Evolutionary conservation across 106 monocot genomes (phyloP).

Genomic region (Posidonia australis): DNA sequence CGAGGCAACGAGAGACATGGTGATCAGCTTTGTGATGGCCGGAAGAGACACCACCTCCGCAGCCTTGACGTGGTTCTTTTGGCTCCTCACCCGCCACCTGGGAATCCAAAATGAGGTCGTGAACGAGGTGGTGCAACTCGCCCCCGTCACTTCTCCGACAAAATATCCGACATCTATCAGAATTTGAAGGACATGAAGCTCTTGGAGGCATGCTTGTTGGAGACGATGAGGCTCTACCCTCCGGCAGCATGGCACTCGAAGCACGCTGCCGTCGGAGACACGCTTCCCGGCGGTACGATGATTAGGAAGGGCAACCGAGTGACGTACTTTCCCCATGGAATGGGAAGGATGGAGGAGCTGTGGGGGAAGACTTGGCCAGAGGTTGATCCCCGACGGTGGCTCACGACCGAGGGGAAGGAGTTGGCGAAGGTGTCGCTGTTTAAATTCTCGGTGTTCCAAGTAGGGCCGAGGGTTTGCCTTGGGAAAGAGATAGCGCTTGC

Average conservation of each 20-base stretch:
- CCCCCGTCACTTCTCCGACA: neutral
- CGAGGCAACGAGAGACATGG: conserved; percentile 45
- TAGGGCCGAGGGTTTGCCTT: conserved; percentile 52
- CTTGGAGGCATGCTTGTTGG: conserved; percentile 42
- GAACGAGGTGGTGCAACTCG: conserved; percentile 8
- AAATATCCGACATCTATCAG: conserved; percentile 8
- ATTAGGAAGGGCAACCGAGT: conserved; percentile 42
- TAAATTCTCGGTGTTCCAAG: conserved; percentile 59
- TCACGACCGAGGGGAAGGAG: conserved; percentile 7
- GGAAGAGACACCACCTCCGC: conserved; percentile 60
- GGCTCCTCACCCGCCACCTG: conserved; percentile 27
- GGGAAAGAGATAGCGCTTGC: conserved; percentile 67
- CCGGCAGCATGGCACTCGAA: conserved; percentile 66
- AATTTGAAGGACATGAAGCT: conserved; percentile 34
- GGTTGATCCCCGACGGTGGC: conserved; percentile 37
- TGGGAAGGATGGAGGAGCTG: conserved; percentile 60
- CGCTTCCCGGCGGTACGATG: conserved; percentile 38
- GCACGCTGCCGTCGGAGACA: conserved; percentile 32
- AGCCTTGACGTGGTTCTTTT: conserved; percentile 72
- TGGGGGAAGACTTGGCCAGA: conserved; percentile 41
- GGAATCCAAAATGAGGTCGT: conserved; percentile 20
- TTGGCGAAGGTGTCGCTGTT: conserved; percentile 24
- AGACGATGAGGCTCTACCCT: conserved; percentile 72
- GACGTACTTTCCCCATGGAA: conserved; percentile 53
- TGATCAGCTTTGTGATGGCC: conserved; percentile 69